phyloP scores from a whole-genome alignment of 306 rosid genomes.

The Dryas octopetala region DNA sequence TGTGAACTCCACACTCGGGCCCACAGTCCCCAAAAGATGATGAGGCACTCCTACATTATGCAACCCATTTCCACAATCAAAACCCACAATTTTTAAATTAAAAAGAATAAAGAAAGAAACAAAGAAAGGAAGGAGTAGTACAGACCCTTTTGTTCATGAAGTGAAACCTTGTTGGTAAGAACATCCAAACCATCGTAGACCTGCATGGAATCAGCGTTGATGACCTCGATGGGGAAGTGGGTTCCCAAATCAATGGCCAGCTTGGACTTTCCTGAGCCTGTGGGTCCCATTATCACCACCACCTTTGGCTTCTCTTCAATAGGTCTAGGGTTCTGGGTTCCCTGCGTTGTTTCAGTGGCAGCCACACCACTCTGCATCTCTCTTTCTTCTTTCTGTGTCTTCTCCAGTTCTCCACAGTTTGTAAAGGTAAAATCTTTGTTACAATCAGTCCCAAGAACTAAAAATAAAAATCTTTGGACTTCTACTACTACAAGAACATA shows the following conservation, averaged over 20 bases:
- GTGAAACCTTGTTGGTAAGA: slow-evolving; percentile 80
- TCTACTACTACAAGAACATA: no score
- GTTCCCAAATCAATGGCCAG: slow-evolving; percentile 79
- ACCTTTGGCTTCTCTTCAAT: slow-evolving; percentile 44
- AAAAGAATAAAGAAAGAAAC: background rate
- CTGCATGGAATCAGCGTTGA: slow-evolving; percentile 96
- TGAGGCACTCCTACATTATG: slow-evolving; percentile 64
- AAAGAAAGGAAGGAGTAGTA: background rate
- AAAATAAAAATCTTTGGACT: no score
- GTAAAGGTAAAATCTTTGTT: background rate
- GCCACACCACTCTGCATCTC: slow-evolving; percentile 2
- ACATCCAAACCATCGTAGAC: slow-evolving; percentile 81
- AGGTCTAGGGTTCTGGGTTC: slow-evolving; percentile 33
- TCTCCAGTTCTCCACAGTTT: background rate
- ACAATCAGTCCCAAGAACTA: no score
- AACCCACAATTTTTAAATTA: background rate
- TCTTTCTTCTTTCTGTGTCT: background rate
- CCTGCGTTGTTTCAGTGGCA: background rate
- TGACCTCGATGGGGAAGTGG: slow-evolving; percentile 69
- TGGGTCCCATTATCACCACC: slow-evolving; percentile 79
- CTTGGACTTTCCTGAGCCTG: slow-evolving; percentile 82
- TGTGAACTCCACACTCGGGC: slow-evolving; percentile 68
- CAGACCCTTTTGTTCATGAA: slow-evolving; percentile 59
- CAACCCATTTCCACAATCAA: slow-evolving; percentile 4
- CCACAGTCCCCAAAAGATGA: slow-evolving; percentile 78